phyloP scores from a whole-genome alignment of 768 basidiomycete genomes.

The Termitomyces sp. region DNA sequence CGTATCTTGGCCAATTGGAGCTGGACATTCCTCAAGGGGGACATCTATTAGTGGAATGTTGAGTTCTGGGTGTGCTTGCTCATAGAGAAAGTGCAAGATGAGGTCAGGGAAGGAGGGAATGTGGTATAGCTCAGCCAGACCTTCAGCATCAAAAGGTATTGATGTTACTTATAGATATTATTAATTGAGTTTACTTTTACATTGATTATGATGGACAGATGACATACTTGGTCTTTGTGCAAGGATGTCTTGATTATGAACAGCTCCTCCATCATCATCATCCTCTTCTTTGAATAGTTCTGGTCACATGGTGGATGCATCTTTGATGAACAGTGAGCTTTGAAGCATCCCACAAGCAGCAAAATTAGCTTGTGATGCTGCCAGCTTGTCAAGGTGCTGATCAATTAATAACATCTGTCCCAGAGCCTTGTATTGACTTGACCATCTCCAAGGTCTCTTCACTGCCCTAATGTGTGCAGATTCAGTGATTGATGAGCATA shows the following conservation, averaged over 20 bases:
- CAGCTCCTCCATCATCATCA: neutral
- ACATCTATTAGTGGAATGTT: neutral
- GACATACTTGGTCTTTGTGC: neutral
- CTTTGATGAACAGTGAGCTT: no score
- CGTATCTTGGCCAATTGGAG: neutral
- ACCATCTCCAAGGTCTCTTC: no score
- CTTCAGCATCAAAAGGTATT: neutral
- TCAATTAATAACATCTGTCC: no score
- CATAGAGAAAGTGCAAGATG: slow-evolving; percentile 17
- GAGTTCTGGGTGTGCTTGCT: slow-evolving; percentile 18
- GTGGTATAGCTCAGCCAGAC: neutral
- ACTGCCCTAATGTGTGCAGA: slow-evolving; percentile 9
- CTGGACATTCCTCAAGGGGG: neutral
- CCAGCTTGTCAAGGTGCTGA: neutral
- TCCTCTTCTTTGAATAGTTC: neutral
- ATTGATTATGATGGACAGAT: no score
- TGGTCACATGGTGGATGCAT: no score
- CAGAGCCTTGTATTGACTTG: no score
- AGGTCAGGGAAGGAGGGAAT: slow-evolving; percentile 3
- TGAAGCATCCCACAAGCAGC: no score
- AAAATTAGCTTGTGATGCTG: slow-evolving; percentile 2
- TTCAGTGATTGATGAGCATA: slow-evolving; percentile 32
- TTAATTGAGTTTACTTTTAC: neutral
- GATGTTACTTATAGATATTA: neutral
- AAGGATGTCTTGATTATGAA: neutral